Evolutionary conservation across 2,329 filamentous ascomycete species (phyloP).

Genomic region (Cercospora zeina): DNA sequence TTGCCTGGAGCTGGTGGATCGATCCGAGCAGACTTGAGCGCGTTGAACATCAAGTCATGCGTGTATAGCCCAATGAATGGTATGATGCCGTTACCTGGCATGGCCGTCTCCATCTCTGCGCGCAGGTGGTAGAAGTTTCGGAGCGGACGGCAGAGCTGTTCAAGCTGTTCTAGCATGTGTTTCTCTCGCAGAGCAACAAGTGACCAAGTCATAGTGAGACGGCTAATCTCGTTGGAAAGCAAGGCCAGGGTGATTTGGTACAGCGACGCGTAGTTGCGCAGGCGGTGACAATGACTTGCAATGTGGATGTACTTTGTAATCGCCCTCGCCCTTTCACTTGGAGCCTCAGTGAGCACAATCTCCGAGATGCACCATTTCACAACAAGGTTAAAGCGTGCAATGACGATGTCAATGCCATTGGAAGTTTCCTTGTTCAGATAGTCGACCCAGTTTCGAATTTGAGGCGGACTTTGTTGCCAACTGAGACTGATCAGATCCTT

Average conservation of each 20-base stretch:
- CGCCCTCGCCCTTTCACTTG: conserved; percentile 71
- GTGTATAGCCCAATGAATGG: conserved; percentile 81
- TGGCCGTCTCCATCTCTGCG: conserved; percentile 69
- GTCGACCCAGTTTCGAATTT: conserved; percentile 67
- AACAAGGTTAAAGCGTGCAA: conserved; percentile 83
- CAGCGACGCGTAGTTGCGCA: conserved; percentile 81
- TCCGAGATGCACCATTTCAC: conserved; percentile 85
- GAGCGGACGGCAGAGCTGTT: conserved; percentile 71
- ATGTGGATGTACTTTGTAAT: conserved; percentile 83
- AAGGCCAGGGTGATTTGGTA: conserved; percentile 77
- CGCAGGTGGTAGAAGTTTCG: conserved; percentile 76
- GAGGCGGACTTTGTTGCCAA: conserved; percentile 65
- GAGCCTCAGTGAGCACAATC: conserved; percentile 69
- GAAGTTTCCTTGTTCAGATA: conserved; percentile 62
- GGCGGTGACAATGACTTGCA: conserved; percentile 69
- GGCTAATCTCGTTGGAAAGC: conserved; percentile 69
- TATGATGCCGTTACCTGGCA: conserved; percentile 70
- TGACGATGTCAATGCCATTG: conserved; percentile 75
- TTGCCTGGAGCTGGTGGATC: conserved; percentile 50
- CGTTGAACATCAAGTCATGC: conserved; percentile 79
- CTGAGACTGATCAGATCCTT: conserved; percentile 80
- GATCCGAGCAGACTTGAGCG: conserved; percentile 74
- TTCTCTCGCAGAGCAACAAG: conserved; percentile 66
- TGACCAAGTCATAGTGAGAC: conserved; percentile 69
- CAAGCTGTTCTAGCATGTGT: conserved; percentile 66